Conservation (phyloP, 2,329 filamentous ascomycete species). For the Talaromyces islandicus region DNA sequence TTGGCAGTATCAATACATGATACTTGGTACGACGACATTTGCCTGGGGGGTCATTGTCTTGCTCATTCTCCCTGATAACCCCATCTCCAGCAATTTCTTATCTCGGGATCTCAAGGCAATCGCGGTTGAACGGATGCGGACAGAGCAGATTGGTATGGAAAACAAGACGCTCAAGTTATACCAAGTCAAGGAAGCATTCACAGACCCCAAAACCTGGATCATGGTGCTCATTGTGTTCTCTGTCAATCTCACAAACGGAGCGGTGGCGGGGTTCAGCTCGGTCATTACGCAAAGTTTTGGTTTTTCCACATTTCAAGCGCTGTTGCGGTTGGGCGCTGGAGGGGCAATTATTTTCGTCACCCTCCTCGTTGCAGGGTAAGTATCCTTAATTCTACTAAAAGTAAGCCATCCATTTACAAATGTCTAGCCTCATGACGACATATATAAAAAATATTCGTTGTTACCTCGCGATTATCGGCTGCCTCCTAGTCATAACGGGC, state of each 20-base stretch:
- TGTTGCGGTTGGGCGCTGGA: constrained; percentile 43
- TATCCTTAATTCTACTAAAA: constrained; percentile 43
- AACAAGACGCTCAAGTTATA: background rate
- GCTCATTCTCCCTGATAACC: constrained; percentile 53
- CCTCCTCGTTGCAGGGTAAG: constrained; percentile 55
- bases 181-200: background rate
- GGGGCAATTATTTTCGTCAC: constrained; percentile 40
- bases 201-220: background rate
- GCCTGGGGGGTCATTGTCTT: constrained; percentile 18
- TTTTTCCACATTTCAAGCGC: constrained; percentile 47
- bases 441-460: constrained; percentile 33
- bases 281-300: constrained; percentile 55
- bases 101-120: constrained; percentile 47
- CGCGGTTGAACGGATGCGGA: constrained; percentile 43
- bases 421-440: constrained; percentile 44
- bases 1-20: background rate
- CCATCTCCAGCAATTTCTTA: constrained; percentile 49
- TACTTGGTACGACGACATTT: background rate
- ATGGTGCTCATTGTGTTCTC: constrained; percentile 22
- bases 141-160: background rate
- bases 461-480: background rate
- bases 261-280: constrained; percentile 54
- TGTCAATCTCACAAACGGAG: background rate
- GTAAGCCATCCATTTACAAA: constrained; percentile 54
- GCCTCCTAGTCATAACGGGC: background rate